Percentiles rank a stretch among this genome's conserved stretches.
Conservation (phyloP, 2,329 filamentous ascomycete species). For the Aspergillus sclerotialis region DNA sequence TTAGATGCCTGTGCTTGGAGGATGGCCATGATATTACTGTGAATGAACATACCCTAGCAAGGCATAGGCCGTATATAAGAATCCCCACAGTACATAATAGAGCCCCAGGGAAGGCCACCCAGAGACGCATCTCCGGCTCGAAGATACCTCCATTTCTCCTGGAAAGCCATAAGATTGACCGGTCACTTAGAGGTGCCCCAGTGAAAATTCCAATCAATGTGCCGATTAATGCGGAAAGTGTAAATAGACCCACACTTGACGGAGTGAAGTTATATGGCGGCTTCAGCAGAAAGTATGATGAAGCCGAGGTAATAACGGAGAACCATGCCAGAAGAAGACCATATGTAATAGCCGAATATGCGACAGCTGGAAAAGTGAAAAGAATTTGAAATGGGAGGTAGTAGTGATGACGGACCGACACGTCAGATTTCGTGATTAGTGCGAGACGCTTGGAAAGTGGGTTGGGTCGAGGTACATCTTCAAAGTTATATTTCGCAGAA, state of each 20-base stretch:
- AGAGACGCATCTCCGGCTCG: constrained; percentile 40
- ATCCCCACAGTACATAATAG: constrained; percentile 24
- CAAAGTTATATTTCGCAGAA: constrained; percentile 6
- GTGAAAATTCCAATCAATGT: constrained; percentile 27
- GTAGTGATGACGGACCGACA: constrained; percentile 15
- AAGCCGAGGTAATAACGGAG: constrained; percentile 31
- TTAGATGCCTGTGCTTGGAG: not conserved
- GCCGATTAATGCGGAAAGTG: constrained; percentile 35
- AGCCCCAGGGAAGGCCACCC: constrained; percentile 13
- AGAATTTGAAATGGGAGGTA: constrained; percentile 23
- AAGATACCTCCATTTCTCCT: constrained; percentile 34
- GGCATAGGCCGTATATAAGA: constrained; percentile 29
- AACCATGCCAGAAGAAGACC: constrained; percentile 32
- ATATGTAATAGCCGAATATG: constrained; percentile 34
- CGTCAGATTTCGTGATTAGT: constrained; percentile 18
- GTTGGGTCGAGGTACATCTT: constrained; percentile 27
- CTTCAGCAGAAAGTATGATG: constrained; percentile 29
- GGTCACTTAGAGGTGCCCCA: constrained; percentile 32
- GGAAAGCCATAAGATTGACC: constrained; percentile 30
- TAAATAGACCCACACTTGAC: constrained; percentile 32
- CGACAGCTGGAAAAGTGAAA: constrained; percentile 43
- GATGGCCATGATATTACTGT: not conserved
- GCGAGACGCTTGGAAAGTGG: constrained; percentile 40
- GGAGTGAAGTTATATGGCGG: constrained; percentile 36
- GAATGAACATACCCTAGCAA: constrained; percentile 4